These are phyloP conservation scores for Globisporangium lucens DNA, from an alignment of 352 stramenopile species.

Conservation along the genomic window DNA sequence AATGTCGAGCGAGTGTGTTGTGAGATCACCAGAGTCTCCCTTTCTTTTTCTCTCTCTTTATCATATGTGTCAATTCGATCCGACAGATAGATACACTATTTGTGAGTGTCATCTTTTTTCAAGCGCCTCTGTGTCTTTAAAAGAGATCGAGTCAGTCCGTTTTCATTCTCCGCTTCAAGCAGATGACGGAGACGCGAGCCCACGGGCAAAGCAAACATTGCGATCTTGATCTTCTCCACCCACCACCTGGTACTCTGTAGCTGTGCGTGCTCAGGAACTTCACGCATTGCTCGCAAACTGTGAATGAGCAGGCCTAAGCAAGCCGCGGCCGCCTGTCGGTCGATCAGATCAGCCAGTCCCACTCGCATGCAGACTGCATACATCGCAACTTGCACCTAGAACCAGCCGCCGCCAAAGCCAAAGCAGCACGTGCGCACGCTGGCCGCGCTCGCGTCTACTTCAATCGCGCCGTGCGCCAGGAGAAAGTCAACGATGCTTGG, in stretches of 20 bases:
- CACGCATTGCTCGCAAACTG: not conserved
- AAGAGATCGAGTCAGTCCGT: not conserved
- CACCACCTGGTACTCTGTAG: not conserved
- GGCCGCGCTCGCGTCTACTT: constrained; percentile 12
- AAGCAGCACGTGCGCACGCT: constrained; percentile 18
- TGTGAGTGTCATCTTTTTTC: no score
- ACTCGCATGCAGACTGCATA: not conserved
- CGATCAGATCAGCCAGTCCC: not conserved
- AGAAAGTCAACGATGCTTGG: constrained; percentile 20
- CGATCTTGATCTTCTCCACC: not conserved
- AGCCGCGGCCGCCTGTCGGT: not conserved
- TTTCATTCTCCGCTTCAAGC: not conserved
- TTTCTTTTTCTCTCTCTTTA: no score
- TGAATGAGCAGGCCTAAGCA: not conserved
- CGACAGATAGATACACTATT: not conserved
- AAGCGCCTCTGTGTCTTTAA: no score
- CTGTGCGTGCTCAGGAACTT: not conserved
- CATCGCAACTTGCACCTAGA: not conserved
- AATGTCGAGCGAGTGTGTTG: no score
- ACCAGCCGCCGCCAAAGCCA: not conserved
- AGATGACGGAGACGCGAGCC: not conserved
- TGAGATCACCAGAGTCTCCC: no score
- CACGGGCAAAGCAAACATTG: not conserved
- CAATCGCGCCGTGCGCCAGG: constrained; percentile 15
- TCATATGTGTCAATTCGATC: no score